A percentile compares a stretch with the other conserved stretches of the same genome.
These are phyloP conservation scores for Phascolomyces articulosus DNA, from an alignment of 371 early-diverging fungal species.

Conservation along the genomic window DNA sequence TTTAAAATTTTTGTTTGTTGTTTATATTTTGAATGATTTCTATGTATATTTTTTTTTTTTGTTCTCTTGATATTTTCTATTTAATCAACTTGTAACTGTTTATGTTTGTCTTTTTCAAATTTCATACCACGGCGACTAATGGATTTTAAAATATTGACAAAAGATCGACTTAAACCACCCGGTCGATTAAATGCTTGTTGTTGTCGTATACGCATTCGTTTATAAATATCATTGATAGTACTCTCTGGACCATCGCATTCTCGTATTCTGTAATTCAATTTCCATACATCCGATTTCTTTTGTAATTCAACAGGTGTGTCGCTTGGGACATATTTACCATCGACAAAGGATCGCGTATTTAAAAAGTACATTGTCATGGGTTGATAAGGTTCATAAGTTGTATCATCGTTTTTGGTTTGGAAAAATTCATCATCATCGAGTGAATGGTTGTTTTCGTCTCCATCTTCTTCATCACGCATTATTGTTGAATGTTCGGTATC, in stretches of 20 bases:
- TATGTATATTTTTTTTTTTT: background rate
- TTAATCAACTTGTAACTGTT: constrained; percentile 7
- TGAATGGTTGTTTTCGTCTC: background rate
- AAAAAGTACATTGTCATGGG: constrained; percentile 27
- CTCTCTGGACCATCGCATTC: background rate
- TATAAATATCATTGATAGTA: background rate
- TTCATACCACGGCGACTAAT: background rate
- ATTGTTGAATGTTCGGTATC: background rate
- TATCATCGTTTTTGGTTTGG: background rate
- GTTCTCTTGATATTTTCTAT: background rate
- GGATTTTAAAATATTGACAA: background rate
- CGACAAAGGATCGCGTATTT: constrained; percentile 23
- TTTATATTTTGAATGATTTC: background rate
- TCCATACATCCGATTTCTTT: background rate
- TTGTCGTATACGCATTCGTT: background rate
- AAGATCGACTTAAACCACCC: too few species aligned
- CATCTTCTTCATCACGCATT: background rate
- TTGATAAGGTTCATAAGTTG: background rate
- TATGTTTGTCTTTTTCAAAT: background rate
- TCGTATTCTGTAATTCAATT: background rate
- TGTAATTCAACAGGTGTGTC: background rate
- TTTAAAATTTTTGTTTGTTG: background rate
- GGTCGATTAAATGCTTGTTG: background rate
- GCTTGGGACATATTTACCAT: constrained; percentile 5
- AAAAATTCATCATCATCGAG: constrained; percentile 7